A percentile compares a stretch with the other conserved stretches of the same genome.
Conservation (phyloP, 441 rosid species). For the Pelargonium myrrhifolium region DNA sequence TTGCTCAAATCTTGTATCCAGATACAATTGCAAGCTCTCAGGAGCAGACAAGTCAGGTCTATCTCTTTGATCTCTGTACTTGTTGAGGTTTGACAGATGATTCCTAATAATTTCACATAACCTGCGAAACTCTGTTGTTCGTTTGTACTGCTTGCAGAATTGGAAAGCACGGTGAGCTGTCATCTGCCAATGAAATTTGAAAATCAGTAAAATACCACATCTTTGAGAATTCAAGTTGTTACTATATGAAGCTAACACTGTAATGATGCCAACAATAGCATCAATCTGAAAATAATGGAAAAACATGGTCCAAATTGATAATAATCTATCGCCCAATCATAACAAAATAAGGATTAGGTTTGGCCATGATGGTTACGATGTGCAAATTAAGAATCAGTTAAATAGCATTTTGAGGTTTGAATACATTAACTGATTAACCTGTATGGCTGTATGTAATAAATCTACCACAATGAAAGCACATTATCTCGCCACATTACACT, state of each 20-base stretch:
- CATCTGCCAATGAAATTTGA: conserved; percentile 53
- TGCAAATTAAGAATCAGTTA: no score
- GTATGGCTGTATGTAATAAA: no score
- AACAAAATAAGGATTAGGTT: no score
- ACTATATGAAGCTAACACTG: neutral
- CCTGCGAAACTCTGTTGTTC: conserved; percentile 93
- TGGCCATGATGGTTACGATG: no score
- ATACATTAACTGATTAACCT: no score
- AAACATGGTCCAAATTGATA: neutral
- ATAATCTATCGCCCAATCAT: no score
- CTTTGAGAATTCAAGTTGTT: neutral
- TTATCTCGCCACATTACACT: no score
- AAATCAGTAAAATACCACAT: conserved; percentile 6
- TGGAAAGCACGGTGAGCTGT: conserved; percentile 96
- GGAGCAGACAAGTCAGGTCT: conserved; percentile 90
- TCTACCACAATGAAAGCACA: no score
- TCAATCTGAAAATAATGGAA: neutral
- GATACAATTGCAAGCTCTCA: conserved; percentile 85
- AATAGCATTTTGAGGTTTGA: no score
- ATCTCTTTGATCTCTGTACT: conserved; percentile 94
- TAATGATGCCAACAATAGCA: neutral
- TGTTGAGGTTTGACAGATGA: conserved; percentile 79
- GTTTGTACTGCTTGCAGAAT: conserved; percentile 91
- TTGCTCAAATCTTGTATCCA: conserved; percentile 95
- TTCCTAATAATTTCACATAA: conserved; percentile 94